phyloP scores from a whole-genome alignment of 192 early-diverging fungal genomes.

The Obelidium mucronatum region DNA sequence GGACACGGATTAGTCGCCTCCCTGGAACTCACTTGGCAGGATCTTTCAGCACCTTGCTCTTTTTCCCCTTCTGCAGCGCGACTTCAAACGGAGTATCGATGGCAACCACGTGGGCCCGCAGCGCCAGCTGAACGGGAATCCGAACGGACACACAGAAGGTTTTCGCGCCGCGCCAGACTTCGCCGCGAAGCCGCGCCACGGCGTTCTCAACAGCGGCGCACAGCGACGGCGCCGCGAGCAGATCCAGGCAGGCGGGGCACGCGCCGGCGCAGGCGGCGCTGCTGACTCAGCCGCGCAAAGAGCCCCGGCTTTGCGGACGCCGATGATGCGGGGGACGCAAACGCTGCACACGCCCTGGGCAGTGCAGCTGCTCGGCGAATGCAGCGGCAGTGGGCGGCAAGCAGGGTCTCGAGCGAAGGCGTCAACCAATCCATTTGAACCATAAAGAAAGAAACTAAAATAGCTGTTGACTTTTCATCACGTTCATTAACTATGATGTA shows the following conservation, averaged over 20 bases:
- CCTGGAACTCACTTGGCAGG: no score
- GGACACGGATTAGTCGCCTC: no score
- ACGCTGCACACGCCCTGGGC: background rate
- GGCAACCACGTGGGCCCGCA: conserved; percentile 48
- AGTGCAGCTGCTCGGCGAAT: no score
- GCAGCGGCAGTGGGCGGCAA: no score
- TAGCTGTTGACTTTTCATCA: no score
- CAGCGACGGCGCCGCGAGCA: conserved; percentile 36
- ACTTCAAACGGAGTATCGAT: no score
- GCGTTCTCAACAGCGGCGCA: conserved; percentile 11
- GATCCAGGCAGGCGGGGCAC: conserved; percentile 54
- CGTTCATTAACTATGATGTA: no score
- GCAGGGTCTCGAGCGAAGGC: no score
- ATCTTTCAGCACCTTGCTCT: no score
- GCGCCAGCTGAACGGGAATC: conserved; percentile 50
- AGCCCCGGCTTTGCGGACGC: conserved; percentile 3
- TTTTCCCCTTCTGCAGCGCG: no score
- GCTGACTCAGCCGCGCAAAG: background rate
- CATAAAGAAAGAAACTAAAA: no score
- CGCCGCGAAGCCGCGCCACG: conserved; percentile 2
- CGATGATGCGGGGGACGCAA: conserved; percentile 25
- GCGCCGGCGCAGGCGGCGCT: background rate
- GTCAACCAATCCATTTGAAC: no score
- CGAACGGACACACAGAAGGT: conserved; percentile 41
- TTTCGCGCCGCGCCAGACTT: conserved; percentile 22